A percentile compares a stretch with the other conserved stretches of the same genome.
These are phyloP conservation scores for Suhomyces panamericanus DNA, from an alignment of 1,139 yeast species.

Conservation along the genomic window DNA sequence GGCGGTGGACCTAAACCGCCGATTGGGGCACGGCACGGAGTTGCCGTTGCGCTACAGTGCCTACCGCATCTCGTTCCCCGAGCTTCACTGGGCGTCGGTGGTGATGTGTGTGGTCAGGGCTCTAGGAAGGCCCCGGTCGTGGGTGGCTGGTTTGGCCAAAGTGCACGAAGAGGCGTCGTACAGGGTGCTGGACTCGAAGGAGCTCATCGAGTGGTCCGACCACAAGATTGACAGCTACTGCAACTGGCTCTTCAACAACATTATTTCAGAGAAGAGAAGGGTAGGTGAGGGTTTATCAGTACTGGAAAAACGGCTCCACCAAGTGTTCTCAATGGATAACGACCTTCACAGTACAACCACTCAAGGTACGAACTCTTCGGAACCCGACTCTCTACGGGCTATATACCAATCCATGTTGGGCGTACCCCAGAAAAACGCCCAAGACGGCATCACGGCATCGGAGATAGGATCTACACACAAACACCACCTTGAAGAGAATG, in stretches of 20 bases:
- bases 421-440: neutral
- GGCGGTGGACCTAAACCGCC: constrained; percentile 16
- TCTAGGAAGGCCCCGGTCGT: constrained; percentile 26
- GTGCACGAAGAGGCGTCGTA: neutral
- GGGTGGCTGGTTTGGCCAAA: constrained; percentile 25
- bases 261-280: constrained; percentile 29
- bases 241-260: constrained; percentile 39
- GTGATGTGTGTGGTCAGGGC: constrained; percentile 30
- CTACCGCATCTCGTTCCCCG: constrained; percentile 25
- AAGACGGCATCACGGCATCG: neutral
- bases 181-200: constrained; percentile 21
- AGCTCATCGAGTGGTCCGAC: constrained; percentile 41
- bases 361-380: too few relatives aligned
- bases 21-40: constrained; percentile 2
- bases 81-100: constrained; percentile 27
- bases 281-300: constrained; percentile 21
- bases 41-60: constrained; percentile 1
- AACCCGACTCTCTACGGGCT: neutral
- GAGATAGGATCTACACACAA: neutral
- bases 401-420: neutral
- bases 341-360: too few relatives aligned
- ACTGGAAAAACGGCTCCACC: constrained; percentile 37
- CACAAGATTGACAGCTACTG: constrained; percentile 40
- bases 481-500: too few relatives aligned
- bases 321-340: constrained; percentile 33